Conservation (phyloP, 495 filamentous ascomycete genomes). For the Tuber borchii region DNA sequence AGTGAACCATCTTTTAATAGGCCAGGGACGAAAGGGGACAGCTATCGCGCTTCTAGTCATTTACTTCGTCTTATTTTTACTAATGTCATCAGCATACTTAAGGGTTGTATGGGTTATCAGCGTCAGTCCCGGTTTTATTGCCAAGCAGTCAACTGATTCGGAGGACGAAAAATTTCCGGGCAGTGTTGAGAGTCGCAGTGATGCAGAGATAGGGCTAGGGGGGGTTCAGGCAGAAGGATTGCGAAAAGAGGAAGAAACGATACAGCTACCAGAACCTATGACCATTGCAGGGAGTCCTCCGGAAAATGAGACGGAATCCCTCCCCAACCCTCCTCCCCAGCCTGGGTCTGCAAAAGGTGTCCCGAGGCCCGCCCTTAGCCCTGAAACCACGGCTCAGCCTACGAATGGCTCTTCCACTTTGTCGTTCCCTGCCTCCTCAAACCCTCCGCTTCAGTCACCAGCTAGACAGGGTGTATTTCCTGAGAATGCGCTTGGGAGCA, state of each 20-base stretch:
- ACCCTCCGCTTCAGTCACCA: constrained; percentile 13
- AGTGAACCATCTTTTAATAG: constrained; percentile 35
- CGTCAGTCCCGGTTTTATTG: constrained; percentile 62
- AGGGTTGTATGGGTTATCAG: constrained; percentile 60
- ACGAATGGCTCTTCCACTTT: background rate
- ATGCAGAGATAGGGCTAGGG: constrained; percentile 28
- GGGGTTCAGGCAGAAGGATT: constrained; percentile 33
- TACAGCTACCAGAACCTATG: constrained; percentile 43
- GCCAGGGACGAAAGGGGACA: constrained; percentile 48
- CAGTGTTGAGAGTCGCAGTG: constrained; percentile 18
- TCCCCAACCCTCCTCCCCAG: background rate
- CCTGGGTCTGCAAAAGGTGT: background rate
- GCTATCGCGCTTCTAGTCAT: constrained; percentile 63
- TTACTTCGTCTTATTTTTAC: constrained; percentile 62
- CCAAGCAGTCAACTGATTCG: constrained; percentile 49
- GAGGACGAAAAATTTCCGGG: constrained; percentile 36
- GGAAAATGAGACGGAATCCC: constrained; percentile 5
- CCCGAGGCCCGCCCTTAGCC: constrained; percentile 4
- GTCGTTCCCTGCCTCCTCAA: background rate
- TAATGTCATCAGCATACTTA: constrained; percentile 60
- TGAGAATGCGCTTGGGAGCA: constrained; percentile 20
- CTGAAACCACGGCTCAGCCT: background rate
- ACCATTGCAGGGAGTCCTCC: constrained; percentile 47
- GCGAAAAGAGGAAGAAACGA: constrained; percentile 17
- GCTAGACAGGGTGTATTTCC: constrained; percentile 9